These are phyloP conservation scores for Thelonectria rubi DNA, from an alignment of 2,329 filamentous ascomycete species.

Conservation along the genomic window DNA sequence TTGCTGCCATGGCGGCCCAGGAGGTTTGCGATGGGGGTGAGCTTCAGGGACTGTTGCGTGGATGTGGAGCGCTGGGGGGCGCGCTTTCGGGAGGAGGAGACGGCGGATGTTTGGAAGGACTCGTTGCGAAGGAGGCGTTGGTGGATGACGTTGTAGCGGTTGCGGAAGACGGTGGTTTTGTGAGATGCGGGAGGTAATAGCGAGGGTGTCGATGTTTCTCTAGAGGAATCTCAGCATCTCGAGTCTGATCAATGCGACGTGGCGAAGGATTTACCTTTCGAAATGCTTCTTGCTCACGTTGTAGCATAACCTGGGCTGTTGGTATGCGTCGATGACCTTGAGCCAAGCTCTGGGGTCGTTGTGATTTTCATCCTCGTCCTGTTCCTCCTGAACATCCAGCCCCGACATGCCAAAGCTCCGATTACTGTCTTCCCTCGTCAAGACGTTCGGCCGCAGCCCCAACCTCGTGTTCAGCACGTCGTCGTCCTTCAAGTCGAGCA, in stretches of 20 bases:
- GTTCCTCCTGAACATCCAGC: conserved; percentile 62
- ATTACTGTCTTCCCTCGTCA: conserved; percentile 68
- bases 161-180: conserved; percentile 86
- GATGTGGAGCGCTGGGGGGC: conserved; percentile 68
- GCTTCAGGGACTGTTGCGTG: conserved; percentile 77
- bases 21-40: conserved; percentile 83
- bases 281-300: conserved; percentile 89
- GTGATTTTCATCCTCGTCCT: conserved; percentile 63
- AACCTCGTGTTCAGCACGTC: conserved; percentile 65
- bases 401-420: conserved; percentile 70
- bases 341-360: conserved; percentile 84
- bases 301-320: conserved; percentile 82
- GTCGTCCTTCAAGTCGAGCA: conserved; percentile 65
- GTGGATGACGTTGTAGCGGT: conserved; percentile 91
- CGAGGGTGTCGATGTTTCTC: conserved; percentile 70
- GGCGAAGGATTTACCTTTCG: conserved; percentile 66
- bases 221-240: conserved; percentile 45
- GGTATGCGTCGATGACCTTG: conserved; percentile 82
- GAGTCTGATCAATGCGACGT: not conserved
- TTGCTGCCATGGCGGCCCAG: conserved; percentile 82
- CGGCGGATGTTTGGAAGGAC: conserved; percentile 84
- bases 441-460: conserved; percentile 57
- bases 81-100: conserved; percentile 67
- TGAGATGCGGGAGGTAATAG: conserved; percentile 80
- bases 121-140: conserved; percentile 93